Evolutionary conservation across 2,329 filamentous ascomycete genomes (phyloP), one percentile per base, ranked within the genome.

Genomic region (Monosporascus sp.): DNA sequence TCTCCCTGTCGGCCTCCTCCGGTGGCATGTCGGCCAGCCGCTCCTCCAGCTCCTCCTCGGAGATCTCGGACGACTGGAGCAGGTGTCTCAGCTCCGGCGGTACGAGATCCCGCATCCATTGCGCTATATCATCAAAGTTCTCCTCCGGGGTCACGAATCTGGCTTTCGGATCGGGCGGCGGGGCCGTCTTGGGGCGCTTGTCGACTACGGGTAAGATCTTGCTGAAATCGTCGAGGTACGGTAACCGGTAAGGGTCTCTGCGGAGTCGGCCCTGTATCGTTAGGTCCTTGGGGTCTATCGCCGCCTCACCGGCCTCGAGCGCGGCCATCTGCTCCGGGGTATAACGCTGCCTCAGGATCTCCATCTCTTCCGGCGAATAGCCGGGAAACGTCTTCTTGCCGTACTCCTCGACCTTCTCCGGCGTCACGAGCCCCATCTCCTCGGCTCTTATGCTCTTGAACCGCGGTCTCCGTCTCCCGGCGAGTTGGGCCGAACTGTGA

Each of bases 171-270:
- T 81, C 76, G 64, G 77, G 78, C 63, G 78, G 78, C 53, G 69
- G 72, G 67, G 72, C 70, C 47, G 70, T 73, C 54, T 72, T 77
- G 61, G 73, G 80, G 69, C 76, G 83, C 67, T 86, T 81, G 74
- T 97, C 93, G 56, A 94, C 81, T 49, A 89, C 78, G 51, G 91
- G 89, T 65, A 90, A 83, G 58, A 93, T 80, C 53, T 81, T 80
- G 55, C 87, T 83, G 65, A 96, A 88, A 70, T 96, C 90, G 68
- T 97, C 91, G 52, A 93, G 74, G 70, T 96, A 94, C 56, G 82
- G 77, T 49, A 92, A 75, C 51, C 78, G 77, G 77, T 89, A 88
- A 8, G 85, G 80, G 68, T 96, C 91, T 52, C 76, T 79, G 56
- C 91, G 85, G 62, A 89, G 71, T 44, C 83, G 79, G 59, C 86